A percentile compares a stretch with the other conserved stretches of the same genome.
Evolutionary conservation across 768 basidiomycete genomes (phyloP).

Genomic region (Chiua virens): DNA sequence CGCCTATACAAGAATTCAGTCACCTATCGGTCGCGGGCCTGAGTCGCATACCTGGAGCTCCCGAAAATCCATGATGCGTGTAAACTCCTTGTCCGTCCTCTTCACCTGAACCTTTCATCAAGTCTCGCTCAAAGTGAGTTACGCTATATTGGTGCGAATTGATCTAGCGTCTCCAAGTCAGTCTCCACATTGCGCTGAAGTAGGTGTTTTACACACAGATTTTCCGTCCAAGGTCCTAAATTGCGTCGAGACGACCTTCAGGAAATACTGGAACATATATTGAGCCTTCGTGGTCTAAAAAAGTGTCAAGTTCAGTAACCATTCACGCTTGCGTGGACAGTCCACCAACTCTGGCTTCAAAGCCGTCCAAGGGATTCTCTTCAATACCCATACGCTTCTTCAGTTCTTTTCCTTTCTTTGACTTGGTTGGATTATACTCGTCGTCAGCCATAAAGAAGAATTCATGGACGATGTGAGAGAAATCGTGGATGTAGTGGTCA

Average conservation of each 20-base stretch:
- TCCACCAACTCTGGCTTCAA: conserved; percentile 53
- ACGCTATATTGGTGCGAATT: conserved; percentile 94
- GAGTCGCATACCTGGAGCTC: conserved; percentile 57
- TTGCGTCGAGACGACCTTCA: conserved; percentile 97
- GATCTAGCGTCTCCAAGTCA: conserved; percentile 44
- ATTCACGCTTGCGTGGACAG: background rate
- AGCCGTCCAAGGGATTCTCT: conserved; percentile 74
- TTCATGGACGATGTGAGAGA: conserved; percentile 82
- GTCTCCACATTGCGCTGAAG: background rate
- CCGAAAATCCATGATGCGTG: conserved; percentile 69
- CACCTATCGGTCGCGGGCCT: background rate
- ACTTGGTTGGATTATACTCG: conserved; percentile 72
- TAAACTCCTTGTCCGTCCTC: conserved; percentile 64
- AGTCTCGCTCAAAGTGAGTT: conserved; percentile 94
- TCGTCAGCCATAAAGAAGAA: conserved; percentile 81
- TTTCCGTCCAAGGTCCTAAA: conserved; percentile 83
- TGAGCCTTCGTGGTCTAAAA: conserved; percentile 69
- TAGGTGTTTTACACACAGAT: conserved; percentile 41
- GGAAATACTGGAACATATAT: conserved; percentile 99
- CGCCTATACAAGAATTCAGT: conserved; percentile 43
- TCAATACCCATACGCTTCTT: conserved; percentile 71
- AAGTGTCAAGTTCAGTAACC: background rate
- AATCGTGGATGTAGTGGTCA: conserved; percentile 87
- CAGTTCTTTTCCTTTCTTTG: conserved; percentile 58
- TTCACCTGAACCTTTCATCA: conserved; percentile 59